phyloP scores from a whole-genome alignment of 2,329 filamentous ascomycete genomes.

The Fonsecaea monophora region DNA sequence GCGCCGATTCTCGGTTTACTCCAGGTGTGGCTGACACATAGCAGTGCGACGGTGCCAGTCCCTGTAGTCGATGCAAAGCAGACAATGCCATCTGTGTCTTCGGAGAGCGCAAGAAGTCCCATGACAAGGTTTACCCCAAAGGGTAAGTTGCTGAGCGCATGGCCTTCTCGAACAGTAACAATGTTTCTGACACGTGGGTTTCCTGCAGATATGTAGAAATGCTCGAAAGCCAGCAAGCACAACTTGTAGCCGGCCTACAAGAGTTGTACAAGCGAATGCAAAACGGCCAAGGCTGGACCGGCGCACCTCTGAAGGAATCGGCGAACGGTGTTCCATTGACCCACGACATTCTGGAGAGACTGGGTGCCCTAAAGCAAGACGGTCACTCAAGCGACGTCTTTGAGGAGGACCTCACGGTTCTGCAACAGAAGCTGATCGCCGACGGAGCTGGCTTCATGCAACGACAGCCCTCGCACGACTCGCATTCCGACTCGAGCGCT shows the following conservation, averaged over 20 bases:
- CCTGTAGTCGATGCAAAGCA: constrained; percentile 67
- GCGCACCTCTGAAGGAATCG: constrained; percentile 58
- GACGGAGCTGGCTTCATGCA: constrained; percentile 60
- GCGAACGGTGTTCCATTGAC: constrained; percentile 65
- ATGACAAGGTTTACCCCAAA: constrained; percentile 73
- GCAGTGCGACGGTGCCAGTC: constrained; percentile 67
- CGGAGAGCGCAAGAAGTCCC: constrained; percentile 69
- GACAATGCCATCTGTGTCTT: constrained; percentile 71
- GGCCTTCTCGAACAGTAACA: neutral
- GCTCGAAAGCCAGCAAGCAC: constrained; percentile 69
- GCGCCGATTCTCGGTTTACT: neutral
- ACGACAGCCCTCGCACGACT: constrained; percentile 63
- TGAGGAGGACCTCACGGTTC: constrained; percentile 63
- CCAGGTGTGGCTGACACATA: constrained; percentile 12
- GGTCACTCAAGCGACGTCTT: constrained; percentile 61
- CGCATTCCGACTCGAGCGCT: constrained; percentile 61
- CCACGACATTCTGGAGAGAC: constrained; percentile 67
- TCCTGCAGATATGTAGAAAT: constrained; percentile 66
- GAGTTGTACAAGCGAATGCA: constrained; percentile 64
- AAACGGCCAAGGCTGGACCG: constrained; percentile 63
- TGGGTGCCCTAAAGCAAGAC: constrained; percentile 63
- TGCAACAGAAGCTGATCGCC: constrained; percentile 63
- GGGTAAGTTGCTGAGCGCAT: constrained; percentile 55
- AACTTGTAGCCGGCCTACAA: constrained; percentile 67
- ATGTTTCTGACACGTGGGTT: neutral